Base-by-base conservation (phyloP, 208 protist species). In the Leishmania turanica region DNA sequence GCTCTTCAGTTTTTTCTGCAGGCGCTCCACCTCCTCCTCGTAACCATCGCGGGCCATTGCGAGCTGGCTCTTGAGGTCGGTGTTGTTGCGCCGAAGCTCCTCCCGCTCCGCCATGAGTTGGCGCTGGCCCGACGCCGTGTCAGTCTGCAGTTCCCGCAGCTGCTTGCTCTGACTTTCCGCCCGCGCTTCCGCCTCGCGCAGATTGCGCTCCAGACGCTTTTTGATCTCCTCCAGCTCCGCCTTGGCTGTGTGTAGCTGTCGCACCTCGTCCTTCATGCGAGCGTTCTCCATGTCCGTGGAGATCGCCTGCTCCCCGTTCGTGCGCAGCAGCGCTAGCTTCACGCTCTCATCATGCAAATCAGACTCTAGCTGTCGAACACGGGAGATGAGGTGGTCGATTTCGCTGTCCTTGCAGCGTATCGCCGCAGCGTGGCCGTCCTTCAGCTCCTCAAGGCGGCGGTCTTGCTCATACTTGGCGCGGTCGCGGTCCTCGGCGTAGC, bases 261-360 rank as follows among this genome's bases (percentile, higher is more conserved):
- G 90, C 21, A 92, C 56, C 81, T 97, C 92, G 2, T 97, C 92
- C 53, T 89, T 87, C 60, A 94, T 56, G n/a, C 90, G 88, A 0
- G 78, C 37, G 19, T 78, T 79, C 73, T 88, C 87, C 65, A 70
- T 82, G 1, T 54, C 17, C 69, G 66, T 74, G 24, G 71, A 27
- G n/a, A 49, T 47, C 64, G 24, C 62, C 51, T 83, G 64, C 49
- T 79, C 80, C 15, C 45, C 74, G 7, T 56, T 34, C 0, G 79
- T 42, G 24, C 84, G 71, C 45, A 82, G 45, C 53, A 92, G 79
- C 21, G 82, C 75, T 11, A 87, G n/a, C 64, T 92, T 92, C 47
- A 84, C 84, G 54, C 81, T 85, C 9, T 68, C 85, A 60, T 93
- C 86, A 83, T 95, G 86, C 74, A 93, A 73, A 77, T 93, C 90